Evolutionary conservation across 2,329 filamentous ascomycete species (phyloP).

Genomic region (Pseudonectria buxi): DNA sequence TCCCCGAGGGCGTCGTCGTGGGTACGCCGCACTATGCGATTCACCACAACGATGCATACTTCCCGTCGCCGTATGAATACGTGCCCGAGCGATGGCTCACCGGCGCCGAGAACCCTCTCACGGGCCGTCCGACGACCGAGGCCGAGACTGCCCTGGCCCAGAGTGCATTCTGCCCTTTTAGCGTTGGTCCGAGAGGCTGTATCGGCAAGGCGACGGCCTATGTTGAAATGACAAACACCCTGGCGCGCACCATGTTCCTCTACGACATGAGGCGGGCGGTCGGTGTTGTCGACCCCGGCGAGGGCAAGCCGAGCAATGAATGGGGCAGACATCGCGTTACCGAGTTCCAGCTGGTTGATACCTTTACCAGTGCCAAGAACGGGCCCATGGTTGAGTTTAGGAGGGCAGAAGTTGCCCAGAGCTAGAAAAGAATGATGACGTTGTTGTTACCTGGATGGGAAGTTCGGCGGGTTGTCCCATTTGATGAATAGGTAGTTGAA

Average conservation of each 20-base stretch:
- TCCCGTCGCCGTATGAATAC: constrained; percentile 51
- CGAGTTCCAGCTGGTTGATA: constrained; percentile 67
- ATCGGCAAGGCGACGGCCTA: constrained; percentile 67
- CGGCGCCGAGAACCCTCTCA: constrained; percentile 34
- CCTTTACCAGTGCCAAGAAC: constrained; percentile 67
- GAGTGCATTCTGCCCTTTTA: constrained; percentile 69
- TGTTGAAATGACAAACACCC: constrained; percentile 56
- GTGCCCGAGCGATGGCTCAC: constrained; percentile 60
- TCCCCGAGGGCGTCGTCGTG: constrained; percentile 56
- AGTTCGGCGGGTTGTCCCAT: too few species aligned
- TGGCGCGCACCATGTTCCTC: constrained; percentile 54
- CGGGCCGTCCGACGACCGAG: constrained; percentile 35
- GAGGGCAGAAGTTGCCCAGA: constrained; percentile 15
- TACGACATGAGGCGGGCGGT: constrained; percentile 52
- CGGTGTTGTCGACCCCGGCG: constrained; percentile 43
- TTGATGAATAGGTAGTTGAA: too few species aligned
- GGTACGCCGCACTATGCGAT: constrained; percentile 62
- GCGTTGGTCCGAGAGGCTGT: constrained; percentile 61
- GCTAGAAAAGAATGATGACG: constrained; percentile 1
- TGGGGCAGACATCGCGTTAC: constrained; percentile 47
- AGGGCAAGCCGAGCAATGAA: constrained; percentile 42
- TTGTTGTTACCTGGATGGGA: too few species aligned
- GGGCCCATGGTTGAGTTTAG: constrained; percentile 62
- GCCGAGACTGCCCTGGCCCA: constrained; percentile 50
- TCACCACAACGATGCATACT: constrained; percentile 60